Evolutionary conservation across 345 rosid species (phyloP), one percentile per base, ranked within the genome.

Genomic region (Balakata baccata): DNA sequence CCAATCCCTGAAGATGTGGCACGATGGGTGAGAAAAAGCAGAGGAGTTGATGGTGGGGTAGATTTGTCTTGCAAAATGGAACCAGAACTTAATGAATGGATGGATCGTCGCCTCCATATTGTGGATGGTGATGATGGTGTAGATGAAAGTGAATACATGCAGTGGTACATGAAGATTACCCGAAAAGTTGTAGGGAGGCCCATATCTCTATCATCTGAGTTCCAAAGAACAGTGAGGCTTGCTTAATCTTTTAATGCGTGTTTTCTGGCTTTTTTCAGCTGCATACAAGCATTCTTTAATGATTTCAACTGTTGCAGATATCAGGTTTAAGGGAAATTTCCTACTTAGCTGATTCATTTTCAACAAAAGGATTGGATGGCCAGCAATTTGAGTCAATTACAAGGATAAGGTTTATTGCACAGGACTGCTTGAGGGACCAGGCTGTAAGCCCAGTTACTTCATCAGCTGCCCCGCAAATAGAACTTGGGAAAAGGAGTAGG

Each of bases 11-110:
- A 84, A 72, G 93, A 88, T 74, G 99, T 95, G 75, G 85, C 71
- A 34, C 91, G 78, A 75, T 94, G 98, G 98, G 89, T 92, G 74
- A 86, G 99, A 84, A 95, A 92, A 84, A 90, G 94, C 60, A 87
- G 98, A 47, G 99, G 99, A 70, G 99, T 92, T 69, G 99, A 92
- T 79, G 97, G 99, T 69, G 99, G 99, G 66, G 89, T 95, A 7
- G 96, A 95, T 86, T 84, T 95, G 78, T 87, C 97, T 20, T 89
- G 80, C 29, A 95, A 95, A 85, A 95, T 92, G 99, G 97, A 90
- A 75, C 53, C 86, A 3, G 98, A 92, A 85, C 92, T 92, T 74
- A 89, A 71, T 75, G 99, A 92, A 85, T 95, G 99, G 99, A 76
- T 80, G 37, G 86, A 88, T 71, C 94, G 96, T 38, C 79, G 77